Base-by-base conservation (phyloP, 164 flowering plant genomes). In the Liquidambar formosana region DNA sequence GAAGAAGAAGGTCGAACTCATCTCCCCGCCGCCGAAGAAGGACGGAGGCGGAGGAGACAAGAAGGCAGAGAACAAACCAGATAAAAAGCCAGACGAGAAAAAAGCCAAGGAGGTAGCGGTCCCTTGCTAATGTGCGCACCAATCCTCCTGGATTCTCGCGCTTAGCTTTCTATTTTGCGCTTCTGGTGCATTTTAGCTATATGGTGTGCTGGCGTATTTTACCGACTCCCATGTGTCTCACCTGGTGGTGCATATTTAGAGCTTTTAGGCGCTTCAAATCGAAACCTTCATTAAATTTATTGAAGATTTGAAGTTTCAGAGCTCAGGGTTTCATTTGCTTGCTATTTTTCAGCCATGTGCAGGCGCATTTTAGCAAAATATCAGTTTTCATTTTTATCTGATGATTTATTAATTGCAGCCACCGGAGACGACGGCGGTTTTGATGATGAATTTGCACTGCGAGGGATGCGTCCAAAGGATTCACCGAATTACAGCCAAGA, bases 391-490 rank as follows among this genome's bases (percentile, higher is more conserved):
- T 23, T 45, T 38, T 14, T 63, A n/a, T n/a, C n/a, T n/a, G n/a
- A n/a, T n/a, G n/a, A n/a, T 70, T 23, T 23, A 63, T 38, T 26
- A 33, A 1, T 63, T 21, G 4, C 41, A 79, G 82, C 44, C 74
- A 19, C 77, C 77, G 69, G 85, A 75, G 64, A 80, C 71, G 60
- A 82, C 85, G 75, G 77, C 78, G 71, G 79, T 75, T 28, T 14
- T 79, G 73, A 81, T 77, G 75, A 51, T 83, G 51, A 21, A 21
- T 0, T 14, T 79, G 2, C 87, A 83, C 69, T 83, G 84, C 66
- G 62, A 73, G 27, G 86, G 84, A 8, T 83, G 86, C 72, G 70
- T 71, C 16, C 68, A 59, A 53, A 83, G 74, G 73, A 83, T 83
- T 65, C 73, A 57, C 16, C 75, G 58, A 38, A 21, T 48, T 19